Conservation (phyloP, 768 basidiomycete genomes). For the Pholiota microspora region DNA sequence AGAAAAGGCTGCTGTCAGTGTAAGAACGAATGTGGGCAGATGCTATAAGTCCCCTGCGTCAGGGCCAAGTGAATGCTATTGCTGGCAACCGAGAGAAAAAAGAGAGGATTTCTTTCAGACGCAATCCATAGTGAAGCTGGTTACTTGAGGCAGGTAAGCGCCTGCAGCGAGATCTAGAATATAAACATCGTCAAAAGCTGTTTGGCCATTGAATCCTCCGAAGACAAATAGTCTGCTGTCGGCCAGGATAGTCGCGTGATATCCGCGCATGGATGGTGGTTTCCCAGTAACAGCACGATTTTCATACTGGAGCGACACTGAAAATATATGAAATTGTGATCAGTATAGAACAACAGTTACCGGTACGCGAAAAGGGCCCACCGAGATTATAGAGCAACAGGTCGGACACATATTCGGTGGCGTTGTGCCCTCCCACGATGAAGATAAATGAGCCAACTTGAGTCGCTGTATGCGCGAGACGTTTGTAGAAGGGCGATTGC, state of each 20-base stretch:
- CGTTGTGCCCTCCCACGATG: constrained; percentile 87
- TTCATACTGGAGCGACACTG: constrained; percentile 87
- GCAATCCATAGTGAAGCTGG: constrained; percentile 61
- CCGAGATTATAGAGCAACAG: constrained; percentile 87
- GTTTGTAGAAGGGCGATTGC: constrained; percentile 42
- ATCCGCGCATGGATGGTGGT: constrained; percentile 73
- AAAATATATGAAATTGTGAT: background rate
- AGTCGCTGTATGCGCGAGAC: constrained; percentile 83
- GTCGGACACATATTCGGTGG: constrained; percentile 67
- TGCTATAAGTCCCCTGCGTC: too few species aligned
- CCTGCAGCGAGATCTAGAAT: constrained; percentile 83
- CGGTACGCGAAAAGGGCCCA: constrained; percentile 26
- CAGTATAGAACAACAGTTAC: background rate
- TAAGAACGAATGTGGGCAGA: too few species aligned
- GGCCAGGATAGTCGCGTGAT: constrained; percentile 79
- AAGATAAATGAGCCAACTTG: constrained; percentile 93
- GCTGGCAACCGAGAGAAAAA: too few species aligned
- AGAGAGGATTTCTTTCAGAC: background rate
- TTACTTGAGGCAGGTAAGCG: constrained; percentile 89
- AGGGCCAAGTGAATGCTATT: too few species aligned
- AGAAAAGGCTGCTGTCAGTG: background rate
- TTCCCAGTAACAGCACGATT: constrained; percentile 64
- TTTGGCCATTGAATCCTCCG: constrained; percentile 85
- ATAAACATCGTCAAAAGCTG: constrained; percentile 83
- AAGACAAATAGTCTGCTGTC: constrained; percentile 86